These are phyloP conservation scores for Paspalum notatum DNA, from an alignment of 176 grass and related monocot species.

Conservation along the genomic window DNA sequence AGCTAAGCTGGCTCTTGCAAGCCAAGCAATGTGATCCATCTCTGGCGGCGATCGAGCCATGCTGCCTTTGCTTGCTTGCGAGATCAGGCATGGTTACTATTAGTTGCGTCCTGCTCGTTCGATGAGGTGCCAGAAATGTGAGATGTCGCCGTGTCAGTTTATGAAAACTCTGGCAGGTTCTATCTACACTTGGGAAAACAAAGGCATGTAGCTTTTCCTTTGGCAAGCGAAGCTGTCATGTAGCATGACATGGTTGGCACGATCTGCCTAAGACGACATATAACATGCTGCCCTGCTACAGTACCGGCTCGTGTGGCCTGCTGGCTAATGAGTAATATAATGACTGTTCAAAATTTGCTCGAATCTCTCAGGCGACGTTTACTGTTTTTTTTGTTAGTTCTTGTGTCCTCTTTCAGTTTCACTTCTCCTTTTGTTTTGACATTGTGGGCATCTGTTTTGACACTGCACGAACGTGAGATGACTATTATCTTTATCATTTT, in stretches of 20 bases:
- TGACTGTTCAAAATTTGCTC: not conserved
- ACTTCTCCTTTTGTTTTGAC: not conserved
- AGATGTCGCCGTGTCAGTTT: not conserved
- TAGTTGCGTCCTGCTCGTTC: not conserved
- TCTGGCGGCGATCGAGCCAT: not conserved
- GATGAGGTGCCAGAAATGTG: not conserved
- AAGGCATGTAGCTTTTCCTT: not conserved
- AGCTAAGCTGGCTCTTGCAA: slow-evolving; percentile 38
- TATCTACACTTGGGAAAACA: not conserved
- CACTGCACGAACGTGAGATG: too few relatives aligned
- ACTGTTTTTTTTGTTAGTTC: not conserved
- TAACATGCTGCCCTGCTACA: not conserved
- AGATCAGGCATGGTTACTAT: too few relatives aligned
- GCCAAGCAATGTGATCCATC: slow-evolving; percentile 41
- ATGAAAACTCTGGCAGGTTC: not conserved
- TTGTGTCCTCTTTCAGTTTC: not conserved
- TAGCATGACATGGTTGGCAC: not conserved
- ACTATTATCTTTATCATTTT: too few relatives aligned
- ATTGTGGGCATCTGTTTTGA: not conserved
- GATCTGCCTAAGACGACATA: not conserved
- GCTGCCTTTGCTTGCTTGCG: slow-evolving; percentile 12
- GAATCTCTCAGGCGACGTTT: slow-evolving; percentile 80
- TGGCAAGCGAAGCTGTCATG: not conserved
- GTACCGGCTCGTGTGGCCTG: not conserved
- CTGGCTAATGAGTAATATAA: slow-evolving; percentile 19